These are phyloP conservation scores for Pythium phragmiticola DNA, from an alignment of 352 stramenopile genomes.

Conservation along the genomic window DNA sequence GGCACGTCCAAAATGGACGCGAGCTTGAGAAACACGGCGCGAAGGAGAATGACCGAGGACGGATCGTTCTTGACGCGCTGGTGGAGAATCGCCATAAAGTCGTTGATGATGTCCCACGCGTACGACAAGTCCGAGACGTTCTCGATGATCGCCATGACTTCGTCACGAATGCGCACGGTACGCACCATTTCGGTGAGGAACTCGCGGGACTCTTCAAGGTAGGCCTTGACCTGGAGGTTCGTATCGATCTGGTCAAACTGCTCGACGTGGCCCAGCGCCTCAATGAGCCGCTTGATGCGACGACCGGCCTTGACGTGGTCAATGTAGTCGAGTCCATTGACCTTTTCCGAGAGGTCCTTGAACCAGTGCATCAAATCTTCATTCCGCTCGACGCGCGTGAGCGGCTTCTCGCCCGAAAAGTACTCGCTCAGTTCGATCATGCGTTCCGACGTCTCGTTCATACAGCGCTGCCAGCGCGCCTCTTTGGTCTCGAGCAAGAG, in stretches of 20 bases:
- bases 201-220: conserved; percentile 89
- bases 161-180: conserved; percentile 91
- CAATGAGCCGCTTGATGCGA: conserved; percentile 93
- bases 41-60: conserved; percentile 90
- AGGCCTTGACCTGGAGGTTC: conserved; percentile 94
- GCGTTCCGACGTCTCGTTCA: conserved; percentile 85
- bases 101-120: conserved; percentile 93
- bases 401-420: conserved; percentile 91
- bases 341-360: conserved; percentile 87
- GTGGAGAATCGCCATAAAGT: conserved; percentile 94
- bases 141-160: conserved; percentile 91
- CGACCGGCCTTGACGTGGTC: conserved; percentile 93
- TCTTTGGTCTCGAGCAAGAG: conserved; percentile 89
- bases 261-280: conserved; percentile 93
- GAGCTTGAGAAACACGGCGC: conserved; percentile 94
- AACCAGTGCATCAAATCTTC: conserved; percentile 95
- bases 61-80: conserved; percentile 92
- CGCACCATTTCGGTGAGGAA: conserved; percentile 95
- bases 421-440: conserved; percentile 94
- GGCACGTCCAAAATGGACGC: conserved; percentile 94
- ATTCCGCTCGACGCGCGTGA: conserved; percentile 92
- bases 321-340: conserved; percentile 88
- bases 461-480: conserved; percentile 89
- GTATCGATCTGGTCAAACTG: conserved; percentile 96
- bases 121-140: conserved; percentile 95